Percentiles rank a stretch among this genome's conserved stretches.
These are phyloP conservation scores for Lasiodiplodia sp. DNA, from an alignment of 2,329 filamentous ascomycete species.

Conservation along the genomic window DNA sequence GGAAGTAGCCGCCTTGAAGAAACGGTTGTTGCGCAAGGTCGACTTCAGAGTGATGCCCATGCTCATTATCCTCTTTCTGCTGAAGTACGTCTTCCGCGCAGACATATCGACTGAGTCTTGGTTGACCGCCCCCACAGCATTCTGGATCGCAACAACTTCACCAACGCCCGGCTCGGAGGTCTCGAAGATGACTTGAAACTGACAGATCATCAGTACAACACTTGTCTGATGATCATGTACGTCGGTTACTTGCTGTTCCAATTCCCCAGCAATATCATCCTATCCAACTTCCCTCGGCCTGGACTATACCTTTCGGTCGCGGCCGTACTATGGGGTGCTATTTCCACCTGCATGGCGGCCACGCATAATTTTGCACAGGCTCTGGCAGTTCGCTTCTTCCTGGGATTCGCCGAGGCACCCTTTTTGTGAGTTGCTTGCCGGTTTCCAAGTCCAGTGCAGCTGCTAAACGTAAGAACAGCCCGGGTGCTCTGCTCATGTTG, in stretches of 20 bases:
- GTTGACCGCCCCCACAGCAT: background rate
- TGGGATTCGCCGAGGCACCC: slow-evolving; percentile 27
- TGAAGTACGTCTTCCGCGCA: slow-evolving; percentile 37
- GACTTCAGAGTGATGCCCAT: slow-evolving; percentile 40
- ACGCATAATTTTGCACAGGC: background rate
- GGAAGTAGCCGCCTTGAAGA: slow-evolving; percentile 31
- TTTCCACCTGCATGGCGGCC: slow-evolving; percentile 27
- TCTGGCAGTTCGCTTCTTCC: slow-evolving; percentile 24
- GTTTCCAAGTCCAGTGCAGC: slow-evolving; percentile 27
- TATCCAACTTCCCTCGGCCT: slow-evolving; percentile 29
- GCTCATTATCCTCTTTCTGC: slow-evolving; percentile 39
- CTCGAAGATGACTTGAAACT: slow-evolving; percentile 43
- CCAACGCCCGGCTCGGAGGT: slow-evolving; percentile 43
- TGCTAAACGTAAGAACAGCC: slow-evolving; percentile 18
- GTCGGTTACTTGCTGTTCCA: slow-evolving; percentile 36
- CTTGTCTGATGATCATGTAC: slow-evolving; percentile 33
- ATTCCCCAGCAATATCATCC: slow-evolving; percentile 37
- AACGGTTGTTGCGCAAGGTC: slow-evolving; percentile 40
- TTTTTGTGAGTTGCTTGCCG: slow-evolving; percentile 18
- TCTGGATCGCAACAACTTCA: slow-evolving; percentile 41
- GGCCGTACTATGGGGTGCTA: slow-evolving; percentile 22
- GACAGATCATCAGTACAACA: slow-evolving; percentile 43
- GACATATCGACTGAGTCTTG: background rate
- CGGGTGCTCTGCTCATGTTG: slow-evolving; percentile 59
- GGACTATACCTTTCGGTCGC: slow-evolving; percentile 30